phyloP scores from a whole-genome alignment of 148 eudicot species.

The Suaeda aralocaspica region DNA sequence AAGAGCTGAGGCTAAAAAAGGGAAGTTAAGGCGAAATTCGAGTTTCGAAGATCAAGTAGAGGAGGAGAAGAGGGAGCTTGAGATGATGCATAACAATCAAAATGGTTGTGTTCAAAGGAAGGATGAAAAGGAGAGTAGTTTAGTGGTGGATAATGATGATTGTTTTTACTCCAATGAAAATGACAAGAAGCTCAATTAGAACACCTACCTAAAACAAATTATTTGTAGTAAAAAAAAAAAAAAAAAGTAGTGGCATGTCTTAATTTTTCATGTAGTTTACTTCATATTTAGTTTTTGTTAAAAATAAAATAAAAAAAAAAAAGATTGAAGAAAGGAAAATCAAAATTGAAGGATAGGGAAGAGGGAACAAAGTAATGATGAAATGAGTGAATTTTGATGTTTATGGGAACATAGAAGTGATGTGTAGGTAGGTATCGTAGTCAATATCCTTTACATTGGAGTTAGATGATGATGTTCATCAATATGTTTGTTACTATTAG shows the following conservation, averaged over 20 bases:
- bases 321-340: too few relatives aligned
- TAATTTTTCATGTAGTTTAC: neutral
- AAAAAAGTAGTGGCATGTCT: neutral
- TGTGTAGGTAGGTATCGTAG: neutral
- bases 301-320: too few relatives aligned
- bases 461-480: conserved; percentile 23
- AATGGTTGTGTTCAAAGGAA: conserved; percentile 5
- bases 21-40: neutral
- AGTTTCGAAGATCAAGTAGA: conserved; percentile 45
- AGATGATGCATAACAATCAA: conserved; percentile 29
- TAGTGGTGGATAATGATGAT: neutral
- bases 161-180: neutral
- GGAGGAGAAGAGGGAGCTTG: conserved; percentile 86
- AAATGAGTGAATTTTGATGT: conserved; percentile 2
- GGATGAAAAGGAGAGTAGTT: neutral
- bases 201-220: too few relatives aligned
- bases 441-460: conserved; percentile 12
- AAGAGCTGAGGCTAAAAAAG: conserved; percentile 36
- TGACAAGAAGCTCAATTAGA: conserved; percentile 9
- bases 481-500: conserved; percentile 6
- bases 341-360: conserved; percentile 15
- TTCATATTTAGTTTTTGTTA: neutral
- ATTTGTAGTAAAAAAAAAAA: too few relatives aligned
- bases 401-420: conserved; percentile 18
- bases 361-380: conserved; percentile 23